Conservation (phyloP, 2,329 filamentous ascomycete species). For the Aspergillus quadrilineatus region DNA sequence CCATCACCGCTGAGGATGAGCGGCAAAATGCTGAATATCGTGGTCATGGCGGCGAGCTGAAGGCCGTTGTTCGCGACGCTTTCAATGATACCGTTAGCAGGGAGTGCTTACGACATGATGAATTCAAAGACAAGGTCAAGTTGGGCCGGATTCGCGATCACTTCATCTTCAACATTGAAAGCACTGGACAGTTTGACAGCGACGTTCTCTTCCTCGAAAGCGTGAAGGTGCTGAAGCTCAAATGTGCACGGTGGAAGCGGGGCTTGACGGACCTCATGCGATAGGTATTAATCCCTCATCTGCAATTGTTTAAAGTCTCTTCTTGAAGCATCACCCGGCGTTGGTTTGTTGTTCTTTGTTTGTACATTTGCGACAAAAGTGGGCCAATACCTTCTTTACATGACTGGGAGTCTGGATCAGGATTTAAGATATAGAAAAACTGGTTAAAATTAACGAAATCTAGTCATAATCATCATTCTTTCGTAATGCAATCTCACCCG, state of each 20-base stretch:
- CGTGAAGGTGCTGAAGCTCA: conserved; percentile 78
- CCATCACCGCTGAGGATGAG: conserved; percentile 65
- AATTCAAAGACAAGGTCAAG: conserved; percentile 95
- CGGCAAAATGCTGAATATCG: conserved; percentile 64
- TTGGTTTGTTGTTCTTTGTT: conserved; percentile 33
- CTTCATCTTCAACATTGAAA: conserved; percentile 96
- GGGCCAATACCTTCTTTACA: conserved; percentile 32
- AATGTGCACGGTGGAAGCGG: conserved; percentile 60
- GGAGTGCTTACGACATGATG: conserved; percentile 84
- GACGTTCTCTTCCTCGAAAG: conserved; percentile 91
- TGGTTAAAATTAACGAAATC: conserved; percentile 23
- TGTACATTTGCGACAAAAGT: conserved; percentile 34
- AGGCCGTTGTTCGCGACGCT: conserved; percentile 81
- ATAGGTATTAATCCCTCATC: conserved; percentile 14
- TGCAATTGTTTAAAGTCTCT: conserved; percentile 15
- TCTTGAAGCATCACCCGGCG: conserved; percentile 41
- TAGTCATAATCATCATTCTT: conserved; percentile 18
- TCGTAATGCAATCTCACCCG: conserved; percentile 15
- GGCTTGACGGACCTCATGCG: conserved; percentile 46
- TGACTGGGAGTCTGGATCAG: conserved; percentile 34
- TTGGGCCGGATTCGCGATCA: conserved; percentile 87
- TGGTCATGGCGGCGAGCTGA: conserved; percentile 73
- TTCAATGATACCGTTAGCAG: conserved; percentile 95
- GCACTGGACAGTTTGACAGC: conserved; percentile 90
- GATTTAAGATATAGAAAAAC: conserved; percentile 31